Evolutionary conservation across 495 filamentous ascomycete species (phyloP).

Genomic region (Chaetomium fimeti): DNA sequence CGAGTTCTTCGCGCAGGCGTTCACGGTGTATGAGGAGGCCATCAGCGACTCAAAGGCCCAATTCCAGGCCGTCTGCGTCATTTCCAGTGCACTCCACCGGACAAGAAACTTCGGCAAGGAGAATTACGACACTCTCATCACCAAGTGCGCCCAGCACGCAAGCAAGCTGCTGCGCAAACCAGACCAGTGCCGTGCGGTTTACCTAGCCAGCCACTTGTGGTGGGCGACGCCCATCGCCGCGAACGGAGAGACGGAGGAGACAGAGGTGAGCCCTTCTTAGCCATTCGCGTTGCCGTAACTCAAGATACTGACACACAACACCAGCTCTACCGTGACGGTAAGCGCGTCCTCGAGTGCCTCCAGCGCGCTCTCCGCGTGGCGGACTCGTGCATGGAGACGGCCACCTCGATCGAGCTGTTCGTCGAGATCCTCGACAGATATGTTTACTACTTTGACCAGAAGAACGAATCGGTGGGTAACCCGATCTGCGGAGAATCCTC

Average conservation of each 20-base stretch:
- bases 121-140: constrained; percentile 98
- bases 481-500: neutral
- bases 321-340: constrained; percentile 93
- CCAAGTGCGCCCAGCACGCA: constrained; percentile 92
- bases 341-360: constrained; percentile 92
- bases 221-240: constrained; percentile 89
- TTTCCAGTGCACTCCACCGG: constrained; percentile 82
- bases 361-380: constrained; percentile 94
- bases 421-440: constrained; percentile 98
- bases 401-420: constrained; percentile 94
- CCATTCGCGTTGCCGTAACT: constrained; percentile 8
- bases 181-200: constrained; percentile 95
- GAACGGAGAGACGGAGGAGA: constrained; percentile 77
- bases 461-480: constrained; percentile 84
- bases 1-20: constrained; percentile 97
- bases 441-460: constrained; percentile 98
- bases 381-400: constrained; percentile 99
- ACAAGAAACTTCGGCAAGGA: constrained; percentile 87
- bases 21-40: constrained; percentile 95
- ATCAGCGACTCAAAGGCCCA: constrained; percentile 93
- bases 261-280: constrained; percentile 59
- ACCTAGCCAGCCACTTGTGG: constrained; percentile 94
- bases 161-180: constrained; percentile 98
- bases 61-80: constrained; percentile 95
- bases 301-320: constrained; percentile 23